Evolutionary conservation across 2,329 filamentous ascomycete species (phyloP).

Genomic region (Volutella citrinella): DNA sequence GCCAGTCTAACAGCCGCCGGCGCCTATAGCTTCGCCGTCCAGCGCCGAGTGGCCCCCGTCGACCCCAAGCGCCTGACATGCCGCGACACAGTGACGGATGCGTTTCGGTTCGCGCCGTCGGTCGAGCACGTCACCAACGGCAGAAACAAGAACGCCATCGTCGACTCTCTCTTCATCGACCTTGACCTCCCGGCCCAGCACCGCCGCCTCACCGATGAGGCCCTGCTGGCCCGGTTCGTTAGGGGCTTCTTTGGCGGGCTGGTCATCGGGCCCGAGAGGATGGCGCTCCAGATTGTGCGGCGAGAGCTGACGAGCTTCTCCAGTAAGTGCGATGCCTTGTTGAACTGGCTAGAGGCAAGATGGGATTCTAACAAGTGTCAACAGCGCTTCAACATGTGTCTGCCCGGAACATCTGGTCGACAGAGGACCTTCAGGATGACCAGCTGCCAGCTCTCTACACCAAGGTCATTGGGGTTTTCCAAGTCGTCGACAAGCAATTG

Average conservation of each 20-base stretch:
- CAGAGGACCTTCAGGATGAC: conserved; percentile 14
- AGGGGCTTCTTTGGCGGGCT: conserved; percentile 29
- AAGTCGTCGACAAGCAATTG: conserved; percentile 18
- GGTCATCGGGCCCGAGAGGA: conserved; percentile 26
- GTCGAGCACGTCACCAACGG: conserved; percentile 25
- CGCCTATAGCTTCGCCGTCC: conserved; percentile 11
- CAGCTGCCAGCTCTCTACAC: conserved; percentile 17
- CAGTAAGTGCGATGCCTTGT: conserved; percentile 3
- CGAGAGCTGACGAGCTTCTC: conserved; percentile 15
- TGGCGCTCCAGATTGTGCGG: conserved; percentile 10
- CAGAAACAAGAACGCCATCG: conserved; percentile 9
- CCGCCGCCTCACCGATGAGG: conserved; percentile 20
- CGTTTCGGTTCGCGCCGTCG: conserved; percentile 21
- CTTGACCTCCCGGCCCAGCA: conserved; percentile 17
- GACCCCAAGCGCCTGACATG: conserved; percentile 16
- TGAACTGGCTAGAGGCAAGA: not conserved
- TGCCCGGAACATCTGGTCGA: conserved; percentile 19
- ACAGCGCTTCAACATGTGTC: not conserved
- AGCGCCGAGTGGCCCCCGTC: conserved; percentile 7
- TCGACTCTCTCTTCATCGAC: conserved; percentile 23
- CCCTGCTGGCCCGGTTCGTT: conserved; percentile 25
- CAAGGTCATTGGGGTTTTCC: conserved; percentile 25
- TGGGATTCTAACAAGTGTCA: conserved; percentile 6
- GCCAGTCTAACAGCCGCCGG: not conserved
- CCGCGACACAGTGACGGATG: conserved; percentile 15